These are phyloP conservation scores for Aquanectria penicillioides DNA, from an alignment of 2,329 filamentous ascomycete genomes.

Conservation along the genomic window DNA sequence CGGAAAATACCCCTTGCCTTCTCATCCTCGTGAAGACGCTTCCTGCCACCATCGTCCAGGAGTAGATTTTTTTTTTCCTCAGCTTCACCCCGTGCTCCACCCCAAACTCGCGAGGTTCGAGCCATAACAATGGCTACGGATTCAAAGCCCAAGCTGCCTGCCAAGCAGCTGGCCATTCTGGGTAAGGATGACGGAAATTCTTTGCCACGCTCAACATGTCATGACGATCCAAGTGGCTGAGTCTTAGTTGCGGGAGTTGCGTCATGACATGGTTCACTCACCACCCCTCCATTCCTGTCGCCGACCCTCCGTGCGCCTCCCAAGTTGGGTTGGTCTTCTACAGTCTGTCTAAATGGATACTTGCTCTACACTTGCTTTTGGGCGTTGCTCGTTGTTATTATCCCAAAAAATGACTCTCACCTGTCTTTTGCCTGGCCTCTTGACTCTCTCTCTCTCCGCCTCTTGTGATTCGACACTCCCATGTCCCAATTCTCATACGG, in stretches of 20 bases:
- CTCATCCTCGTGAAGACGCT: constrained; percentile 3
- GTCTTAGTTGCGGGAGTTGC: background rate
- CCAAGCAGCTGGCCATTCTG: constrained; percentile 80
- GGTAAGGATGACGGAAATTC: constrained; percentile 61
- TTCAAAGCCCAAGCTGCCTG: constrained; percentile 71
- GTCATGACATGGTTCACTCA: background rate
- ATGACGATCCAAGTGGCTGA: background rate
- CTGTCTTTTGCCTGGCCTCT: background rate
- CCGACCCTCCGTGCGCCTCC: background rate
- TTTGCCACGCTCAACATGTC: background rate
- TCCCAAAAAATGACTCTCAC: background rate
- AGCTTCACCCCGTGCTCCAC: background rate
- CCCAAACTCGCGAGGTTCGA: constrained; percentile 16
- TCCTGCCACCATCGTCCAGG: background rate
- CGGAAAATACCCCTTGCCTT: background rate
- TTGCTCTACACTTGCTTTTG: no score
- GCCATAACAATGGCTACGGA: constrained; percentile 31
- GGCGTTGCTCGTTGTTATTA: no score
- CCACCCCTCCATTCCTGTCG: background rate
- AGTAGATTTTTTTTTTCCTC: constrained; percentile 7
- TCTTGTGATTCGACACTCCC: constrained; percentile 9
- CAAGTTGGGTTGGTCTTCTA: background rate
- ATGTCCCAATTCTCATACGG: constrained; percentile 34
- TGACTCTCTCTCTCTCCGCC: background rate
- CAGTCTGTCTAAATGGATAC: no score